phyloP scores from a whole-genome alignment of 306 rosid genomes.

The Mimosa bimucronata region DNA sequence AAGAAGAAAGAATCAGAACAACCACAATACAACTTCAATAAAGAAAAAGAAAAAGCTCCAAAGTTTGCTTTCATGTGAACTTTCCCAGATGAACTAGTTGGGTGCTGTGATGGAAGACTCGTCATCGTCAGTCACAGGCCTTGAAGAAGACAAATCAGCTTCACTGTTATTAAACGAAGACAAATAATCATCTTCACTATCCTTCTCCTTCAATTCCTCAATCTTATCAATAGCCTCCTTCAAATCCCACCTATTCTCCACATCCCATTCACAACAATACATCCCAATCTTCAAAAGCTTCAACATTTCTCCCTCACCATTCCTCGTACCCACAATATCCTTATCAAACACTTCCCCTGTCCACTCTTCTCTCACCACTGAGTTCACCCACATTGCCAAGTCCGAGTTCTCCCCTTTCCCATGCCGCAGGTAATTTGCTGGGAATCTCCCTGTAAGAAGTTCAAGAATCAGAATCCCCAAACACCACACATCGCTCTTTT shows the following conservation, averaged over 20 bases:
- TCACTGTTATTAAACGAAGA: conserved; percentile 46
- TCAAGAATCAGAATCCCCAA: conserved; percentile 75
- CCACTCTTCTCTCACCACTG: conserved; percentile 76
- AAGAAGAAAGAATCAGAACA: background rate
- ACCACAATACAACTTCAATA: no score
- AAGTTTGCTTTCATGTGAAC: background rate
- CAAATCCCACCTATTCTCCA: conserved; percentile 62
- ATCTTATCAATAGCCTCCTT: conserved; percentile 61
- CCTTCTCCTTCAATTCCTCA: conserved; percentile 64
- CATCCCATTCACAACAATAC: conserved; percentile 63
- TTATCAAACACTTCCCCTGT: conserved; percentile 70
- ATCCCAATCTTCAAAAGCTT: conserved; percentile 72
- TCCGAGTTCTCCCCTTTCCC: conserved; percentile 56
- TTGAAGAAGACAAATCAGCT: conserved; percentile 41
- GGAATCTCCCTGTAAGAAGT: conserved; percentile 68
- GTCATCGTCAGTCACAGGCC: conserved; percentile 47
- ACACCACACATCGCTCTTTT: conserved; percentile 73
- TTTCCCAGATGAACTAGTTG: background rate
- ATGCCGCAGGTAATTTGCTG: conserved; percentile 59
- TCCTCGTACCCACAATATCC: conserved; percentile 46
- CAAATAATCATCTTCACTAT: conserved; percentile 36
- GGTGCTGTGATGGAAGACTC: conserved; percentile 43
- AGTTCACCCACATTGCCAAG: conserved; percentile 68
- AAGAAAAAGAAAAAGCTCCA: background rate
- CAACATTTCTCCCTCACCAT: conserved; percentile 64